phyloP scores from a whole-genome alignment of 345 rosid genomes.

The Punica granatum region DNA sequence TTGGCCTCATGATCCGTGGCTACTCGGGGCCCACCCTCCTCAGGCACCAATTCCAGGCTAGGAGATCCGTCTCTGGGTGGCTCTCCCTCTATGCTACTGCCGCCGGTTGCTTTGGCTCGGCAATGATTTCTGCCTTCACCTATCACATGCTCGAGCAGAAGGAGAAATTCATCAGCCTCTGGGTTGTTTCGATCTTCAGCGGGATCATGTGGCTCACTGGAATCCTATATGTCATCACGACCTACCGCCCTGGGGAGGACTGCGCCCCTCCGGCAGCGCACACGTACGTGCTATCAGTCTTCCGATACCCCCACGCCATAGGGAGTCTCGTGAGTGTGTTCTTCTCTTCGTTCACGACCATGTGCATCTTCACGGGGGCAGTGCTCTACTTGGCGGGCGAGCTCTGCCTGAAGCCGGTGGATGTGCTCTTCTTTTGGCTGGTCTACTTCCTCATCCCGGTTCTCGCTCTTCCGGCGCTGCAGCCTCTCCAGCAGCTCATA shows the following conservation, averaged over 20 bases:
- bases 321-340: slow-evolving; percentile 31
- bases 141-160: slow-evolving; percentile 43
- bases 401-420: slow-evolving; percentile 33
- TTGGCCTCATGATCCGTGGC: slow-evolving; percentile 35
- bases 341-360: slow-evolving; percentile 45
- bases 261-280: slow-evolving; percentile 8
- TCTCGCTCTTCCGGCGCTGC: slow-evolving; percentile 36
- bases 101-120: slow-evolving; percentile 48
- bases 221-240: slow-evolving; percentile 19
- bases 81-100: slow-evolving; percentile 48
- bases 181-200: slow-evolving; percentile 62
- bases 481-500: slow-evolving; percentile 30
- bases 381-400: slow-evolving; percentile 34
- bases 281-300: slow-evolving; percentile 28
- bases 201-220: slow-evolving; percentile 54
- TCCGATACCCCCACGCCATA: slow-evolving; percentile 36
- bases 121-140: slow-evolving; percentile 42
- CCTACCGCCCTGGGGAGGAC: slow-evolving; percentile 23
- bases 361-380: slow-evolving; percentile 48
- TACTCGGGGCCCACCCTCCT: slow-evolving; percentile 26
- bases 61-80: slow-evolving; percentile 46
- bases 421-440: slow-evolving; percentile 37
- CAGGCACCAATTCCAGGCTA: slow-evolving; percentile 16
- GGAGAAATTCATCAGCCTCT: slow-evolving; percentile 32
- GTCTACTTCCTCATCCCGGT: slow-evolving; percentile 44